Evolutionary conservation across 2,329 filamentous ascomycete genomes (phyloP).

Genomic region (Aspergillus sp.): DNA sequence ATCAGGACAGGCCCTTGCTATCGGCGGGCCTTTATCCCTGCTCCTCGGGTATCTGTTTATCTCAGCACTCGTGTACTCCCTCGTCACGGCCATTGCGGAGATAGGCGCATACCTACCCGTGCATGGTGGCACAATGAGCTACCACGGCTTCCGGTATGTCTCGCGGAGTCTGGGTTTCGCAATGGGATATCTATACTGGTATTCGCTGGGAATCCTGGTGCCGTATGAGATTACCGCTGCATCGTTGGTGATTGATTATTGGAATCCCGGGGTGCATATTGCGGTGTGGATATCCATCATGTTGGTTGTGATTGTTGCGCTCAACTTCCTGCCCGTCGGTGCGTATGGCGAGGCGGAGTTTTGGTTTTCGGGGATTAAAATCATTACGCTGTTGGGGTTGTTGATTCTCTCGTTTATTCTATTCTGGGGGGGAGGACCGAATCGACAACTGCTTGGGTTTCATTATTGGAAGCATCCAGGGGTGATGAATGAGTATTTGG

Average conservation of each 20-base stretch:
- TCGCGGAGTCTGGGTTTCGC: constrained; percentile 39
- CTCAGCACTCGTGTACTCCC: constrained; percentile 42
- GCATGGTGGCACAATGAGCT: constrained; percentile 41
- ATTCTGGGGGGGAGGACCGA: constrained; percentile 54
- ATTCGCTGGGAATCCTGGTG: constrained; percentile 42
- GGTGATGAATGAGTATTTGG: constrained; percentile 46
- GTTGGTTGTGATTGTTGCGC: constrained; percentile 52
- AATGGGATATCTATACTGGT: constrained; percentile 46
- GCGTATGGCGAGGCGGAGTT: constrained; percentile 53
- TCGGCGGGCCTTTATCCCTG: constrained; percentile 49
- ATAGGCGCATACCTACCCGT: constrained; percentile 40
- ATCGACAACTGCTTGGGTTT: constrained; percentile 47
- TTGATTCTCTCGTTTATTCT: constrained; percentile 51
- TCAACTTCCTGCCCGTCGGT: constrained; percentile 46
- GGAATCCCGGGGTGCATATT: constrained; percentile 43
- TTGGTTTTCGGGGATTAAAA: constrained; percentile 50
- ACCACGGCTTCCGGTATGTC: constrained; percentile 40
- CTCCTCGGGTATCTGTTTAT: constrained; percentile 50
- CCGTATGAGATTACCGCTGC: constrained; percentile 62
- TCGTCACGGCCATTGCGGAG: constrained; percentile 44
- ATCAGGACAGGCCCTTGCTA: constrained; percentile 49
- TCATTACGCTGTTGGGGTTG: constrained; percentile 49
- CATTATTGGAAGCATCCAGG: constrained; percentile 48
- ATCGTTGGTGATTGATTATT: constrained; percentile 61
- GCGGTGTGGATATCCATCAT: constrained; percentile 53